These are phyloP conservation scores for Lachnellula hyalina DNA, from an alignment of 2,329 filamentous ascomycete genomes.

Conservation along the genomic window DNA sequence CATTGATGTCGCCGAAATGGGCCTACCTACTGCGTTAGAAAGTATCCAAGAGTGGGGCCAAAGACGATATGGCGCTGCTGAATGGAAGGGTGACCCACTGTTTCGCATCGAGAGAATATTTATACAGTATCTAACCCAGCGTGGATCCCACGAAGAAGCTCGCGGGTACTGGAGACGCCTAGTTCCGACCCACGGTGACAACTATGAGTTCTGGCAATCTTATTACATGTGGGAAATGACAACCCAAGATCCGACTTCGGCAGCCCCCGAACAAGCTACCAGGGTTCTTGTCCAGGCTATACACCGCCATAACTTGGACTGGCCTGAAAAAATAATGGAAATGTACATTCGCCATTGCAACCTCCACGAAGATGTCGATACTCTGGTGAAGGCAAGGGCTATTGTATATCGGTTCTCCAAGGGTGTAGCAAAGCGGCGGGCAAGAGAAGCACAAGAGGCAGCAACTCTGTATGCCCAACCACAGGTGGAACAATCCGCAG, in stretches of 20 bases:
- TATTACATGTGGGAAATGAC: slow-evolving; percentile 89
- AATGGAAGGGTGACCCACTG: slow-evolving; percentile 79
- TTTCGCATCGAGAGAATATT: slow-evolving; percentile 88
- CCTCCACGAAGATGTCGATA: slow-evolving; percentile 77
- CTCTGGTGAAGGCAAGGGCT: slow-evolving; percentile 68
- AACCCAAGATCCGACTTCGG: slow-evolving; percentile 32
- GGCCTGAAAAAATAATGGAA: slow-evolving; percentile 70
- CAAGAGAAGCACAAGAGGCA: slow-evolving; percentile 58
- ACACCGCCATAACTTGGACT: slow-evolving; percentile 58
- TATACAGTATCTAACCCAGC: slow-evolving; percentile 86
- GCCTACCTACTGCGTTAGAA: slow-evolving; percentile 78
- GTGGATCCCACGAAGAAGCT: slow-evolving; percentile 70
- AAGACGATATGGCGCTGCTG: slow-evolving; percentile 62
- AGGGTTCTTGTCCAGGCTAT: slow-evolving; percentile 69
- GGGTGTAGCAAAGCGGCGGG: slow-evolving; percentile 56
- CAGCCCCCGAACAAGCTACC: slow-evolving; percentile 67
- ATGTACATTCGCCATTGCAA: slow-evolving; percentile 77
- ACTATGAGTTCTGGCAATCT: slow-evolving; percentile 88
- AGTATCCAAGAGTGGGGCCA: slow-evolving; percentile 75
- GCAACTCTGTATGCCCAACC: slow-evolving; percentile 45
- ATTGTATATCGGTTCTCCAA: slow-evolving; percentile 65
- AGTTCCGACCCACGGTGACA: slow-evolving; percentile 62
- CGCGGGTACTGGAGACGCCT: slow-evolving; percentile 73
- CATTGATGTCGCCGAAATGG: slow-evolving; percentile 83
- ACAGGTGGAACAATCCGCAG: slow-evolving; percentile 28